Percentiles rank a stretch among this genome's conserved stretches.
These are phyloP conservation scores for Veloboletus limbatus DNA, from an alignment of 1,284 basidiomycete species.

Conservation along the genomic window DNA sequence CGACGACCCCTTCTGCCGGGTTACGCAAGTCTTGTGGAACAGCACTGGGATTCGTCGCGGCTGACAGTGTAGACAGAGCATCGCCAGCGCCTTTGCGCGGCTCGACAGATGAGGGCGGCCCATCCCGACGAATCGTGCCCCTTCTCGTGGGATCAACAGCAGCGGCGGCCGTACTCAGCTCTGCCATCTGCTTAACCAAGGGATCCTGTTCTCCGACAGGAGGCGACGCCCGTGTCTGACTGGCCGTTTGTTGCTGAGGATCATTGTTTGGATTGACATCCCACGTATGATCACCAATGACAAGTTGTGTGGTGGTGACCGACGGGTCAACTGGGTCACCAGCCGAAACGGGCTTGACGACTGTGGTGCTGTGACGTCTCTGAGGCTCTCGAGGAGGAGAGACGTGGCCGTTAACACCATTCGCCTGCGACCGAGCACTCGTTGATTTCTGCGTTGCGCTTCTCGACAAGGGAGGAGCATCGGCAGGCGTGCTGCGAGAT, in stretches of 20 bases:
- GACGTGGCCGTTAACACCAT: conserved; percentile 31
- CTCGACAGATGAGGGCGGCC: conserved; percentile 21
- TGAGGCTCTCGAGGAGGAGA: conserved; percentile 26
- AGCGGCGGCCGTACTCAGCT: conserved; percentile 42
- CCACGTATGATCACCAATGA: conserved; percentile 62
- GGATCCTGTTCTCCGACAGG: conserved; percentile 58
- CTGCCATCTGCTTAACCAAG: conserved; percentile 68
- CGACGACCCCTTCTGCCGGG: conserved; percentile 74
- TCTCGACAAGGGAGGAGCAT: conserved; percentile 21
- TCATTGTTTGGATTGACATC: conserved; percentile 63
- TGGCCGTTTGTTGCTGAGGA: conserved; percentile 43
- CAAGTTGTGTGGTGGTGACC: conserved; percentile 63
- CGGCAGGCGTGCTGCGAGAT: conserved; percentile 16
- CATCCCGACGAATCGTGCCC: conserved; percentile 26
- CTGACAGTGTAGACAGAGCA: conserved; percentile 29
- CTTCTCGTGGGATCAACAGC: conserved; percentile 9
- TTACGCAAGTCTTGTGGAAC: conserved; percentile 53
- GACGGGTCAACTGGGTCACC: conserved; percentile 55
- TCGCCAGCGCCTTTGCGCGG: conserved; percentile 24
- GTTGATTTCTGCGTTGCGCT: conserved; percentile 30
- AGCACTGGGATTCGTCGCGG: conserved; percentile 1
- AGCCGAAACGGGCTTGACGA: conserved; percentile 24
- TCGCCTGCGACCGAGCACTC: conserved; percentile 14
- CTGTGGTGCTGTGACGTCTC: conserved; percentile 29
- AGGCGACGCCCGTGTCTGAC: conserved; percentile 23